Conservation (phyloP, 345 rosid genomes). For the Syzygium jambos region DNA sequence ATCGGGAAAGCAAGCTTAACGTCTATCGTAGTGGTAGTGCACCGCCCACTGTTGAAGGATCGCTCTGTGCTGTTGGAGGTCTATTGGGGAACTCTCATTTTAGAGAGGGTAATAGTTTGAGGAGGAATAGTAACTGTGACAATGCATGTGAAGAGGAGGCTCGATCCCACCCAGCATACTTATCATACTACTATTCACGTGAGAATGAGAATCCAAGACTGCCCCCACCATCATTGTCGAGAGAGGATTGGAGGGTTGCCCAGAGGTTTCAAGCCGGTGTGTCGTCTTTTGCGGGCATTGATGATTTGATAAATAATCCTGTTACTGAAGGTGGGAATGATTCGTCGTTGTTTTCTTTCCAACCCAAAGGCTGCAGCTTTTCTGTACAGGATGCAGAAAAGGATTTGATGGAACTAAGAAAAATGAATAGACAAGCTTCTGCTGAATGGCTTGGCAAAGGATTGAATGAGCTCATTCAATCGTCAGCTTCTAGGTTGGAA, state of each 20-base stretch:
- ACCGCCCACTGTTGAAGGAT: constrained; percentile 91
- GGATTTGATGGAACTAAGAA: constrained; percentile 64
- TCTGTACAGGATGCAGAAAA: constrained; percentile 48
- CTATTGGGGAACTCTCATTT: constrained; percentile 40
- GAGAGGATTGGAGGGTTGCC: constrained; percentile 86
- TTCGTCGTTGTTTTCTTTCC: constrained; percentile 66
- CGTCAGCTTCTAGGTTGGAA: constrained; percentile 45
- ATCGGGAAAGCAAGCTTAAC: constrained; percentile 27
- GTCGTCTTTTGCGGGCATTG: constrained; percentile 37
- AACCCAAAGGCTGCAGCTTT: constrained; percentile 49
- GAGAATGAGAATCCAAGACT: constrained; percentile 78
- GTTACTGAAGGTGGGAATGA: constrained; percentile 17
- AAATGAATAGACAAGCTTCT: constrained; percentile 34
- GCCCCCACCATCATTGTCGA: constrained; percentile 76
- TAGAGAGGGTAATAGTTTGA: constrained; percentile 18
- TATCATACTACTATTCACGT: constrained; percentile 67
- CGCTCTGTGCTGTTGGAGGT: constrained; percentile 60
- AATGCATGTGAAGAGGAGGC: constrained; percentile 67
- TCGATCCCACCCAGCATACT: constrained; percentile 73
- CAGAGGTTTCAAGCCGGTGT: constrained; percentile 73
- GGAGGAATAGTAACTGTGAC: constrained; percentile 16
- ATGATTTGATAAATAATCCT: constrained; percentile 45
- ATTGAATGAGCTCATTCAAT: constrained; percentile 24
- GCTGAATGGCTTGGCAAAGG: constrained; percentile 42
- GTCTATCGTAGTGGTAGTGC: constrained; percentile 85